These are phyloP conservation scores for Echeveria elegans DNA, from an alignment of 164 flowering plant species.

Conservation along the genomic window DNA sequence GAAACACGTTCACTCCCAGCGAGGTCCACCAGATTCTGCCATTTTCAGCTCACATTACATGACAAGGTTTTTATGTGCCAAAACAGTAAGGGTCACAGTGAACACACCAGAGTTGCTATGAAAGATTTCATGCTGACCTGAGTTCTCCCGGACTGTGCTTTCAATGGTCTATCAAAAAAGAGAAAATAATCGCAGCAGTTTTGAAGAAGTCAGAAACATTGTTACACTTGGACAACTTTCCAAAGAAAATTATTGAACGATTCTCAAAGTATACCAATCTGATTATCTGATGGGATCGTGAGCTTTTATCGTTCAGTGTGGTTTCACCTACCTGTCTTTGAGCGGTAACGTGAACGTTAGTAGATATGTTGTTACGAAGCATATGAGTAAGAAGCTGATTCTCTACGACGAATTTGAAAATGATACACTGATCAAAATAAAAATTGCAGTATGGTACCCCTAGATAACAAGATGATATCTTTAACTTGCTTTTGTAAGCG, in stretches of 20 bases:
- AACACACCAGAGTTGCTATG: constrained; percentile 54
- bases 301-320: constrained; percentile 60
- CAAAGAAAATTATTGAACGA: neutral
- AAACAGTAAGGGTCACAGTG: neutral
- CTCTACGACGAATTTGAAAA: too few relatives aligned
- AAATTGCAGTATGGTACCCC: neutral
- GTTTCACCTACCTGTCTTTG: constrained; percentile 79
- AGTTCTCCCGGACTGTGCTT: constrained; percentile 43
- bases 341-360: constrained; percentile 28
- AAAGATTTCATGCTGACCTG: constrained; percentile 55
- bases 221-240: too few relatives aligned
- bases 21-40: constrained; percentile 69
- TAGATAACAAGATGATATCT: too few relatives aligned
- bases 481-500: too few relatives aligned
- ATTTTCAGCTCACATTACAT: constrained; percentile 8
- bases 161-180: constrained; percentile 37
- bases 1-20: constrained; percentile 76
- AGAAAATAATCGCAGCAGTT: neutral
- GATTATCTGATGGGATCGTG: constrained; percentile 72
- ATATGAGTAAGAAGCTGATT: neutral
- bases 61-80: neutral
- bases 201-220: neutral
- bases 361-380: neutral
- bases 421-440: neutral
- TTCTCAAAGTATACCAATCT: constrained; percentile 39